phyloP scores from a whole-genome alignment of 139 green algal species.

The Mesotaenium endlicherianum region DNA sequence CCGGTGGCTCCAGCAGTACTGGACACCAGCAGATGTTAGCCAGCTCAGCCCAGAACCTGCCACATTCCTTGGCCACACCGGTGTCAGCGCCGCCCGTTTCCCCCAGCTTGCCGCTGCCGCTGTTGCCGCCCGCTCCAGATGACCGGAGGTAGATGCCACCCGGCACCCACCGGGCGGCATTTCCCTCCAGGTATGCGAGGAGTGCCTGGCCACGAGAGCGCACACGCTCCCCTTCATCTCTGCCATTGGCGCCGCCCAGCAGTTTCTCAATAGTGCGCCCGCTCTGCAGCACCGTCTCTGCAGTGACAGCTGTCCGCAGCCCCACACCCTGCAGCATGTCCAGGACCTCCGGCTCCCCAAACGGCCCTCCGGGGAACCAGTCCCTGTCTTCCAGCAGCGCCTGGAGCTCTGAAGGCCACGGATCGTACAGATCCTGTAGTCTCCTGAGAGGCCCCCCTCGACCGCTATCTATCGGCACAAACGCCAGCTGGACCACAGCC shows the following conservation, averaged over 20 bases:
- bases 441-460: conserved; percentile 23
- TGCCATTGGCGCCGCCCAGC: neutral
- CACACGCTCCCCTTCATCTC: conserved; percentile 58
- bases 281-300: conserved; percentile 61
- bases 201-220: conserved; percentile 59
- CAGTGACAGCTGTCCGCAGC: conserved; percentile 44
- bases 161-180: conserved; percentile 41
- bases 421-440: conserved; percentile 66
- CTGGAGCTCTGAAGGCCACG: conserved; percentile 62
- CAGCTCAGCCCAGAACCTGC: conserved; percentile 62
- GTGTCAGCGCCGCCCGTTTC: neutral
- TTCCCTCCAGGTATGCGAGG: conserved; percentile 65
- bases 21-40: conserved; percentile 63
- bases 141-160: no score
- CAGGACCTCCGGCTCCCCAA: conserved; percentile 48
- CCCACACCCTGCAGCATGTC: conserved; percentile 64
- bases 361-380: conserved; percentile 61
- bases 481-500: conserved; percentile 47
- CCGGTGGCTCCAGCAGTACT: conserved; percentile 53
- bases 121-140: neutral
- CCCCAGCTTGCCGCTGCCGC: neutral
- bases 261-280: conserved; percentile 60
- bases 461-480: conserved; percentile 58
- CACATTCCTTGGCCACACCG: no score
- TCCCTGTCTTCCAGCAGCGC: conserved; percentile 61